Percentiles rank a stretch among this genome's conserved stretches.
Conservation (phyloP, 768 basidiomycete species). For the Xerocomus brunneocitrinus region DNA sequence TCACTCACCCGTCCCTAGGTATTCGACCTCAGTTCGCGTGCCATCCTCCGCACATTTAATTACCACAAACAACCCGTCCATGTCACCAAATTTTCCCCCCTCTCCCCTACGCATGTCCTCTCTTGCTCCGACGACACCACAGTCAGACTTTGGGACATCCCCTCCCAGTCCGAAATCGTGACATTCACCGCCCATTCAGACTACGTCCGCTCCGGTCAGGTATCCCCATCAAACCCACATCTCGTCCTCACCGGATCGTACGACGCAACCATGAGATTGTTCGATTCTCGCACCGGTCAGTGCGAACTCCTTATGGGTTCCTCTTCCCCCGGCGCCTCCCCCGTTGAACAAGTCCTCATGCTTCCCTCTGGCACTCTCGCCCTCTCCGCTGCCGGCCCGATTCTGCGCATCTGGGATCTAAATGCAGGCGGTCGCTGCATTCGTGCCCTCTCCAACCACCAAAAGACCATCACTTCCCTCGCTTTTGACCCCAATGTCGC, state of each 20-base stretch:
- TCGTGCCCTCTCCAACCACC: slow-evolving; percentile 92
- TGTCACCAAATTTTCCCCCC: slow-evolving; percentile 85
- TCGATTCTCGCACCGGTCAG: slow-evolving; percentile 77
- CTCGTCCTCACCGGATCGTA: slow-evolving; percentile 92
- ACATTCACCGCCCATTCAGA: slow-evolving; percentile 88
- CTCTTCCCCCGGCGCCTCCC: slow-evolving; percentile 33
- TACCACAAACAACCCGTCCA: slow-evolving; percentile 96
- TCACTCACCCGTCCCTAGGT: slow-evolving; percentile 24
- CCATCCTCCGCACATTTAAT: slow-evolving; percentile 88
- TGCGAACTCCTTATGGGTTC: slow-evolving; percentile 81
- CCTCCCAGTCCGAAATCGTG: slow-evolving; percentile 72
- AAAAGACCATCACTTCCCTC: slow-evolving; percentile 92
- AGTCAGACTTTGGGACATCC: slow-evolving; percentile 91
- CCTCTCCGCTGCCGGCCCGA: slow-evolving; percentile 85
- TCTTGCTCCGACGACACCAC: slow-evolving; percentile 97
- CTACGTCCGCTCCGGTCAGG: slow-evolving; percentile 91
- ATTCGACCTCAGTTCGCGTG: slow-evolving; percentile 91
- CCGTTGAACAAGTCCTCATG: slow-evolving; percentile 90
- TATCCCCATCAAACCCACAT: slow-evolving; percentile 77
- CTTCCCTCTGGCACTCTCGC: slow-evolving; percentile 87
- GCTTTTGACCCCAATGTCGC: slow-evolving; percentile 73
- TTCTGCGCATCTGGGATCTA: slow-evolving; percentile 92
- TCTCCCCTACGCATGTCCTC: slow-evolving; percentile 76
- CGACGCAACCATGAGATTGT: slow-evolving; percentile 85
- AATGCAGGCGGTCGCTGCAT: slow-evolving; percentile 87